phyloP scores from a whole-genome alignment of 345 rosid genomes.

The Cochlearia excelsa region DNA sequence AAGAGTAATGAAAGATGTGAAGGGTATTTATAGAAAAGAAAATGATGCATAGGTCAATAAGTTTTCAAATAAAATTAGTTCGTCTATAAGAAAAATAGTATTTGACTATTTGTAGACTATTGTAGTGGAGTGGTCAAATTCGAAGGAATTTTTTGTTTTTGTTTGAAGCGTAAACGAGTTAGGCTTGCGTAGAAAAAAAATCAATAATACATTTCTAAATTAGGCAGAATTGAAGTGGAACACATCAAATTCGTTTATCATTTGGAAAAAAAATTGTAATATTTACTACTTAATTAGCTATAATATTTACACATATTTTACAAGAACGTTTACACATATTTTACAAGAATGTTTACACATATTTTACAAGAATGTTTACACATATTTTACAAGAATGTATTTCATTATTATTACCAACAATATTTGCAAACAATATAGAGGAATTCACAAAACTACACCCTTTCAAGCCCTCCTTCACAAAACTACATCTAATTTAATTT shows the following conservation, averaged over 20 bases:
- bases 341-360: too few species aligned
- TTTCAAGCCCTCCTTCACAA: too few species aligned
- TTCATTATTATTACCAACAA: too few species aligned
- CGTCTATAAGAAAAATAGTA: conserved; percentile 12
- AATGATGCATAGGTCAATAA: conserved; percentile 20
- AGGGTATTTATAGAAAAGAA: conserved; percentile 30
- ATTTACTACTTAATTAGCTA: neutral
- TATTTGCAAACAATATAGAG: too few species aligned
- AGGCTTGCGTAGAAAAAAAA: conserved; percentile 30
- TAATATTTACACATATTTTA: too few species aligned
- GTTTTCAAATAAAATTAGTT: conserved; percentile 9
- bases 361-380: too few species aligned
- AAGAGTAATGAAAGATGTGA: conserved; percentile 6
- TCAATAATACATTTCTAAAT: conserved; percentile 10
- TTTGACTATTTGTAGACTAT: conserved; percentile 25
- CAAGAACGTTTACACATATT: too few species aligned
- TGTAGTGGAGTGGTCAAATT: conserved; percentile 39
- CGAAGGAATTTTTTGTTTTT: conserved; percentile 17
- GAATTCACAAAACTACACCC: too few species aligned
- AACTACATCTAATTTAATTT: too few species aligned
- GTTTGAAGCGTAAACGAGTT: conserved; percentile 25
- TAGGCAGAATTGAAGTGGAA: conserved; percentile 26
- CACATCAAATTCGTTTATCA: conserved; percentile 7
- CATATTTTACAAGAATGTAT: too few species aligned
- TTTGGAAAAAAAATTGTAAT: neutral